phyloP scores from a whole-genome alignment of 2,329 filamentous ascomycete genomes.

The Colletotrichum sp. region DNA sequence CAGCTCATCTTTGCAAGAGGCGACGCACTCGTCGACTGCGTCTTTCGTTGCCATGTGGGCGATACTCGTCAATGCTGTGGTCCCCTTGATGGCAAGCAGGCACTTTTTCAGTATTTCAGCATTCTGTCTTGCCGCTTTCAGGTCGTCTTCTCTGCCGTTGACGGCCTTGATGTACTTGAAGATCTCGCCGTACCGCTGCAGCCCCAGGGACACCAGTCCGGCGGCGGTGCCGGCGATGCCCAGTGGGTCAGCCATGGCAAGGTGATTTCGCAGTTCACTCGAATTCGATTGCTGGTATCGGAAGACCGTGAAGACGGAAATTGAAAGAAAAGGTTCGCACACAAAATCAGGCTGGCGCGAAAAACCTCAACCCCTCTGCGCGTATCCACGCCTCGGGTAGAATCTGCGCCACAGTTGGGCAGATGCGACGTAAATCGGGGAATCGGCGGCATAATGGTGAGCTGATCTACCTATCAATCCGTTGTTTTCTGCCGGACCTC shows the following conservation, averaged over 20 bases:
- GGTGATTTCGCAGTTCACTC: too few species aligned
- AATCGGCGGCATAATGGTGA: too few species aligned
- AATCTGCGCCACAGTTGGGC: too few species aligned
- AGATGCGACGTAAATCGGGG: too few species aligned
- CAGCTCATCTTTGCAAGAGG: background rate
- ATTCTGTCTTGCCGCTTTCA: background rate
- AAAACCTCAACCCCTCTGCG: background rate
- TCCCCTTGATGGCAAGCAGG: background rate
- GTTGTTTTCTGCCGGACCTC: too few species aligned
- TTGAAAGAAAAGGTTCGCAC: background rate
- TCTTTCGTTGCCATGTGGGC: too few species aligned
- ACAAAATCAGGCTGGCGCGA: background rate
- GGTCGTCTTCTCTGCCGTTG: background rate
- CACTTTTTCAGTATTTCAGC: background rate
- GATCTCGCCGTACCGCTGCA: background rate
- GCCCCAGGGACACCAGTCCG: background rate
- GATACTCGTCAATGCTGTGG: background rate
- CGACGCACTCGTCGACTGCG: background rate
- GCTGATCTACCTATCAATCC: too few species aligned
- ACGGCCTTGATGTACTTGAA: background rate
- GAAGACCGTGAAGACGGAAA: background rate
- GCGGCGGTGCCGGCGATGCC: background rate
- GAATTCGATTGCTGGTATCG: background rate
- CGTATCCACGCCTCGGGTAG: too few species aligned
- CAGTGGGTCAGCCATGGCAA: background rate